Evolutionary conservation across 2,329 filamentous ascomycete genomes (phyloP), one percentile per base, ranked within the genome.

Genomic region (Capronia epimyces): DNA sequence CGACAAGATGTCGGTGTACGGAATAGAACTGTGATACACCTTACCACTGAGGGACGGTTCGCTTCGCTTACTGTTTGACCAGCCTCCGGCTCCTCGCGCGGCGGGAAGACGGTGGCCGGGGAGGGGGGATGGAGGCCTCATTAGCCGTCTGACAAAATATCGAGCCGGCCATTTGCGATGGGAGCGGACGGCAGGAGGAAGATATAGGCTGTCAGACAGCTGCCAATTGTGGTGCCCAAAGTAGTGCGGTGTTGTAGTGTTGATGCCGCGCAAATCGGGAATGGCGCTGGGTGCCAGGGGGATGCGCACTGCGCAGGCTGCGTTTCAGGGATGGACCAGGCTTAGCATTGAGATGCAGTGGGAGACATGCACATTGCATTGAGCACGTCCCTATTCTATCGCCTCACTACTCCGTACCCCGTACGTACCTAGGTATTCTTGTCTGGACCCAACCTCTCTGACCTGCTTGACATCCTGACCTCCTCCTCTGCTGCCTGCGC

Each of bases 181-280:
- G n/a, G n/a, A 32, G 12, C 12, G 7, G 3, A 12, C 29, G n/a
- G 12, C 13, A 3, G 29, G 3, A 3, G 34, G 16, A 20, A 9
- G 20, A 18, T 20, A 37, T 37, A 5, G 27, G 27, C 12, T 7
- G 34, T 37, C 34, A 37, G 34, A 37, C 34, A 9, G 7, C 8
- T 6, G 20, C 34, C 18, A 18, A 18, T 4, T 37, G 18, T 37
- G 34, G 3, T 18, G 34, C 4, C 2, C 34, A 9, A 13, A 13
- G 27, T 29, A 1, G 2, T 13, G 8, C 13, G 20, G 12, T 24
- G 40, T 22, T 34, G 25, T 22, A 27, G 18, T 49, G 46, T 49
- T 49, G 46, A 49, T 43, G 46, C 21, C 15, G 25, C 20, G 39
- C 24, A 42, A 49, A 49, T 49, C 27, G 36, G 46, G 39, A 42